A percentile compares a stretch with the other conserved stretches of the same genome.
Conservation (phyloP, 306 rosid species). For the Trifolium repens region DNA sequence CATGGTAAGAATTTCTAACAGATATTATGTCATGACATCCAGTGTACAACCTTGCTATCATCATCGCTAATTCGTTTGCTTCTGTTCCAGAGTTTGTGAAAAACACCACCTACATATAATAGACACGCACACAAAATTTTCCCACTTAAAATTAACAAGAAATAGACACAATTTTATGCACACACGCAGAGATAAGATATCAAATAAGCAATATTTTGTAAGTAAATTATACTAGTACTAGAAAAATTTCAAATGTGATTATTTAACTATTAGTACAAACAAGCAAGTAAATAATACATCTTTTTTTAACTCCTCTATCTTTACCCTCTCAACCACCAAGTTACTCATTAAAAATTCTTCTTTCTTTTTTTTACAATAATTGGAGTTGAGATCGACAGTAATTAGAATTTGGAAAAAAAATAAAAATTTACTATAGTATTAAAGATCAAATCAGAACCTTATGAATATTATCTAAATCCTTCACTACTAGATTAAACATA, state of each 20-base stretch:
- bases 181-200: not conserved
- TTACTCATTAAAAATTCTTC: not conserved
- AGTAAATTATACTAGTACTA: not conserved
- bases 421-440: no score
- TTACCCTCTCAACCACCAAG: not conserved
- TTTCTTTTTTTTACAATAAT: no score
- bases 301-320: not conserved
- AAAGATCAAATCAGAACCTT: no score
- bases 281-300: not conserved
- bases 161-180: not conserved
- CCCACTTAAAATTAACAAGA: not conserved
- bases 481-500: no score
- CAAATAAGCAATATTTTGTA: not conserved
- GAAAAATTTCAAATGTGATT: not conserved
- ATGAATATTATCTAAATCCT: no score
- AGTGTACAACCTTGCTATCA: conserved; percentile 77
- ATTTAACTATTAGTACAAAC: no score
- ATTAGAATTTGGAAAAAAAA: no score
- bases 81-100: conserved; percentile 98
- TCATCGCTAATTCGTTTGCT: conserved; percentile 88
- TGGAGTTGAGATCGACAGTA: no score
- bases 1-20: conserved; percentile 87
- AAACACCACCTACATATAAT: conserved; percentile 69
- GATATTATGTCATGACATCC: conserved; percentile 89
- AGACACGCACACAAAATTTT: not conserved